phyloP scores from a whole-genome alignment of 192 early-diverging fungal genomes.

The Kickxella alabastrina region DNA sequence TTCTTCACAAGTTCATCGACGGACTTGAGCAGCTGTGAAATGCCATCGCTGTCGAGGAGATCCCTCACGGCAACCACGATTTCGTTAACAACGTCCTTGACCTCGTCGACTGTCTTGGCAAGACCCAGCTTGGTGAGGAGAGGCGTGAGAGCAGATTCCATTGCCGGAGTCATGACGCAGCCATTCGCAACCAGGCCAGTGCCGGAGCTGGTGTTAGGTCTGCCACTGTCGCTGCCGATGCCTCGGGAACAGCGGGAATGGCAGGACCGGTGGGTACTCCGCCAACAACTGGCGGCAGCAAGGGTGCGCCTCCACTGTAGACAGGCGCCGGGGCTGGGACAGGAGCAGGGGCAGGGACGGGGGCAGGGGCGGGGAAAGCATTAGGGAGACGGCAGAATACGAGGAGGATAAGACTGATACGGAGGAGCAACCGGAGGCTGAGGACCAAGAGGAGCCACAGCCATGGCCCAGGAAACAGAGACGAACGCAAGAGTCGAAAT shows the following conservation, averaged over 20 bases:
- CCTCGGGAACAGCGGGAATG: too few species aligned
- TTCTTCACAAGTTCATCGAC: conserved; percentile 30
- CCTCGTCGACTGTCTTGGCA: conserved; percentile 37
- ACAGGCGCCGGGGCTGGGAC: too few species aligned
- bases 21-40: conserved; percentile 21
- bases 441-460: conserved; percentile 13
- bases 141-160: conserved; percentile 34
- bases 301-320: too few species aligned
- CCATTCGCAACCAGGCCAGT: conserved; percentile 10
- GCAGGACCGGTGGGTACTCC: conserved; percentile 6
- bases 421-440: conserved; percentile 36
- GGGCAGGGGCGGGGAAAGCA: conserved; percentile 9
- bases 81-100: conserved; percentile 41
- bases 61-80: conserved; percentile 37
- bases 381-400: neutral
- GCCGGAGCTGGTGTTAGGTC: conserved; percentile 3
- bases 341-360: too few species aligned
- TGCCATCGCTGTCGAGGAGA: conserved; percentile 26
- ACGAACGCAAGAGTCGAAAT: conserved; percentile 28
- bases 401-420: conserved; percentile 8
- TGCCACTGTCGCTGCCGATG: conserved; percentile 4
- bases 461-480: conserved; percentile 8
- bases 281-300: too few species aligned
- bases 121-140: conserved; percentile 43
- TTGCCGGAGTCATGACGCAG: conserved; percentile 22